Conservation (phyloP, 169 alveolate species). For the Plasmodium fragile region DNA sequence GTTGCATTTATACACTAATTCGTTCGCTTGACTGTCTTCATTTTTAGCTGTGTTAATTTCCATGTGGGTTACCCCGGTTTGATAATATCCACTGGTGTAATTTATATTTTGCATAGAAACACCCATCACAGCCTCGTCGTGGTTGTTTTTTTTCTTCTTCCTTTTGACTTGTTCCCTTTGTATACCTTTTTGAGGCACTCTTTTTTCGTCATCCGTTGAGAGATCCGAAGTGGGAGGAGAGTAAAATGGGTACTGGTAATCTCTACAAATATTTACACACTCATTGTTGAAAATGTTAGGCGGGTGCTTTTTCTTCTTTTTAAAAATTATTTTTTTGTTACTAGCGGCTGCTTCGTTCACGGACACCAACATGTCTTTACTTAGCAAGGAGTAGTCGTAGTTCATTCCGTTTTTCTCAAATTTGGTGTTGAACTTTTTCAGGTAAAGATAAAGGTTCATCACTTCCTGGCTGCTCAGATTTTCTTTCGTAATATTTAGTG, state of each 20-base stretch:
- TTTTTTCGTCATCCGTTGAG: constrained; percentile 29
- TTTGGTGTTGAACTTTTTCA: constrained; percentile 16
- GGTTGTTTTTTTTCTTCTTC: constrained; percentile 8
- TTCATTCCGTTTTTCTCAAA: constrained; percentile 10
- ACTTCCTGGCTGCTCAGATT: constrained; percentile 35
- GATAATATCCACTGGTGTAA: background rate
- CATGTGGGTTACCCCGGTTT: background rate
- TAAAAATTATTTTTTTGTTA: constrained; percentile 8
- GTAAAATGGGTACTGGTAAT: constrained; percentile 75
- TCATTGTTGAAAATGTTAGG: constrained; percentile 21
- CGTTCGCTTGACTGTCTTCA: background rate
- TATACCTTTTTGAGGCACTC: background rate
- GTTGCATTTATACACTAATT: background rate
- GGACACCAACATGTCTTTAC: background rate
- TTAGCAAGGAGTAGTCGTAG: constrained; percentile 27
- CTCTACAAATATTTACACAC: constrained; percentile 48
- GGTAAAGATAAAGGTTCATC: constrained; percentile 14
- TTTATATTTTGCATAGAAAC: background rate
- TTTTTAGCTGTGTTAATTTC: background rate
- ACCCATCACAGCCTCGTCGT: background rate
- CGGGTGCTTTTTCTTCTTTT: constrained; percentile 15
- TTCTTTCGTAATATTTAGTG: constrained; percentile 14
- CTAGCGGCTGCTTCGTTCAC: constrained; percentile 6
- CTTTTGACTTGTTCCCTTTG: constrained; percentile 6
- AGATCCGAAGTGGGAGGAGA: constrained; percentile 63